Evolutionary conservation across 2,329 filamentous ascomycete genomes (phyloP), one percentile per base, ranked within the genome.

Genomic region (Lachnellula subtilissima): DNA sequence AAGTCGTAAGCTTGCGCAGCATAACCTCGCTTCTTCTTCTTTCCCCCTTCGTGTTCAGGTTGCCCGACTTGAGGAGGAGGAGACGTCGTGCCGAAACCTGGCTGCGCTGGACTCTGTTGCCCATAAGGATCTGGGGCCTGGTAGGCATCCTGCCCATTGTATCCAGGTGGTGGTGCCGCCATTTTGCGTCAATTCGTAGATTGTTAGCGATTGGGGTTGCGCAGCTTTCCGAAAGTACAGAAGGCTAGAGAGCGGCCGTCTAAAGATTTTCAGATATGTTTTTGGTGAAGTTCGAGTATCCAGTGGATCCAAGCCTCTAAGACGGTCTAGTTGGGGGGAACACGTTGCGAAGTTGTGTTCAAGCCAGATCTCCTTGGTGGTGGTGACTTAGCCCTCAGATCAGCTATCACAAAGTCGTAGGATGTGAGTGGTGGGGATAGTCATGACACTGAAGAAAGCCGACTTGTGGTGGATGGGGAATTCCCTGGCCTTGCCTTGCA

Each of bases 1-100:
- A 97, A 94, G 57, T 96, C 93, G 73, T 96, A 99, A 47, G 93
- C 93, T 73, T 95, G 89, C 55, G 90, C 90, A 53, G 94, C 94
- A 77, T 97, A 97, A 55, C 89, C 87, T 78, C 91, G 84, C 82
- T 96, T 96, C 84, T 96, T 97, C 78, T 91, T 91, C 73, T 82
- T 86, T 61, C 76, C 68, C 17, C 64, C 79, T 48, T 77, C 76
- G 45, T 78, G 78, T 45, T 72, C 69, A 45, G 60, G 65, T 39
- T 71, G 70, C 49, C 69, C 62, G 50, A 64, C 53, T 52, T 61
- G 62, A 56, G 70, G 65, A 45, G 68, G 59, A 40, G 67, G 59
- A 35, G 69, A 63, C 22, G 61, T 57, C 28, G 58, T 55, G 23
- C 48, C 66, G 51, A 64, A 67, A 49, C 60, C 65, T 55, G 69